phyloP scores from a whole-genome alignment of 768 basidiomycete genomes.

The Mycena olivaceomarginata region DNA sequence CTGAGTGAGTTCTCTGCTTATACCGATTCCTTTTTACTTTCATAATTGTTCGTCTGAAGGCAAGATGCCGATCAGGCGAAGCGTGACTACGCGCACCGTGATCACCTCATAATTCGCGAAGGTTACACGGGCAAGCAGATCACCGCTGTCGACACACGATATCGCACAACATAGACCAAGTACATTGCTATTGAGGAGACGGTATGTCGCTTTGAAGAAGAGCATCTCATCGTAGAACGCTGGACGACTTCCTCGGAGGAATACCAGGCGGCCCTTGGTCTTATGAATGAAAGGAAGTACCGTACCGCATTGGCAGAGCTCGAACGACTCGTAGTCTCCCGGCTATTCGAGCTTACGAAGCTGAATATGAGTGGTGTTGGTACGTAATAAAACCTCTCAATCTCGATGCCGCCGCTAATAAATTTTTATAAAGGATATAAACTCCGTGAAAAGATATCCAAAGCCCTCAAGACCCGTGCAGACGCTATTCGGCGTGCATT shows the following conservation, averaged over 20 bases:
- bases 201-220: neutral
- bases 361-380: neutral
- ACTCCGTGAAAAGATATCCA: neutral
- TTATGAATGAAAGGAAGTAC: neutral
- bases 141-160: neutral
- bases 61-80: neutral
- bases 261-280: neutral
- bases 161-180: neutral
- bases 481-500: slow-evolving; percentile 1
- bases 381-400: neutral
- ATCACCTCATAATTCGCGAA: neutral
- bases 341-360: neutral
- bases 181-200: neutral
- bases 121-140: neutral
- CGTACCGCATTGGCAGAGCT: neutral
- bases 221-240: neutral
- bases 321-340: neutral
- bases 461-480: neutral
- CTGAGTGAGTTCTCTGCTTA: neutral
- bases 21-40: neutral
- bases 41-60: neutral
- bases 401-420: no score
- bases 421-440: neutral
- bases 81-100: neutral
- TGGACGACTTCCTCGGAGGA: neutral